Conservation (phyloP, 108 stramenopile genomes). For the Skeletonema tropicum region DNA sequence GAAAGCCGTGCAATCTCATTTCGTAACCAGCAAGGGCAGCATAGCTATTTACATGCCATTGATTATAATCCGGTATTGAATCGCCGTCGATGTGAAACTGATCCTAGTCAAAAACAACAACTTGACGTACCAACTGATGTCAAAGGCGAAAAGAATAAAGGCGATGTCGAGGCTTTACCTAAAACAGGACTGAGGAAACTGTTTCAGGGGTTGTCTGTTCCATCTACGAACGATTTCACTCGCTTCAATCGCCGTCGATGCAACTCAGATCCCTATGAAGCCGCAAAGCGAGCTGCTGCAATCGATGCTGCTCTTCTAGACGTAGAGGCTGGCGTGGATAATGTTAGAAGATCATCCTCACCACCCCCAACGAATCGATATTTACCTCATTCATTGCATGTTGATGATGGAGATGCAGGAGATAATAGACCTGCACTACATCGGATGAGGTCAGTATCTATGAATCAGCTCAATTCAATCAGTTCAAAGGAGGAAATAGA, state of each 20-base stretch:
- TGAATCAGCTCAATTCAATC: neutral
- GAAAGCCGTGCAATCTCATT: neutral
- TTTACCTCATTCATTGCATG: neutral
- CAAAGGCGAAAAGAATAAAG: neutral
- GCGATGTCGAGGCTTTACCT: neutral
- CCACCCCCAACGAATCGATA: neutral
- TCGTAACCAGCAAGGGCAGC: neutral
- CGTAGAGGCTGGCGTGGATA: neutral
- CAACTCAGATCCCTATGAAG: neutral
- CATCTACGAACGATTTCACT: neutral
- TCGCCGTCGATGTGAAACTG: constrained; percentile 2
- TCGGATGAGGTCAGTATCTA: neutral
- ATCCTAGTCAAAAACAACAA: neutral
- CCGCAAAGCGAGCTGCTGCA: constrained; percentile 2
- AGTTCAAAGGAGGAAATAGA: neutral
- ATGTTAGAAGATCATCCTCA: neutral
- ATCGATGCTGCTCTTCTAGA: neutral
- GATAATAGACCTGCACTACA: neutral
- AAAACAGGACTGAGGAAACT: neutral
- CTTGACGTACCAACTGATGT: neutral
- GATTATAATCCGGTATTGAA: neutral
- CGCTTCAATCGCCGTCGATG: neutral
- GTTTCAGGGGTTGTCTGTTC: neutral
- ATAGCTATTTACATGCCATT: neutral
- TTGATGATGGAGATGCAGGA: neutral